Evolutionary conservation across 83 land plant species (phyloP).

Genomic region (Isoetes engelmannii): DNA sequence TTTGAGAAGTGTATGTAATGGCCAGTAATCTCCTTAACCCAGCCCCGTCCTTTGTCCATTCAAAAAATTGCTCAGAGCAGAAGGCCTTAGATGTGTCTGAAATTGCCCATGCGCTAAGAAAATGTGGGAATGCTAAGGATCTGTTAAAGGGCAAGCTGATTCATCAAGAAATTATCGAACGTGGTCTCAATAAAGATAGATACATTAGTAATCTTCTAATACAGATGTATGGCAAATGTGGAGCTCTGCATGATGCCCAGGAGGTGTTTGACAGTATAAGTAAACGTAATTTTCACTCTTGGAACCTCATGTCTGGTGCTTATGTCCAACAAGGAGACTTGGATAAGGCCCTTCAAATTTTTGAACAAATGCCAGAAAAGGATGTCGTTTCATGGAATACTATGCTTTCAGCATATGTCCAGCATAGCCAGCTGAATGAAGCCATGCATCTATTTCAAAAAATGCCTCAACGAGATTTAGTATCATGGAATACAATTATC

Average conservation of each 20-base stretch:
- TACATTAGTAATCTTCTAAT: not conserved
- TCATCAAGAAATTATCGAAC: not conserved
- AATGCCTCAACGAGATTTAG: no score
- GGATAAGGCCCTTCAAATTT: no score
- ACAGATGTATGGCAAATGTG: constrained; percentile 1
- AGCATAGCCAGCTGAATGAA: no score
- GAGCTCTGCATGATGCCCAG: not conserved
- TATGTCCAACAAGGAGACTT: not conserved
- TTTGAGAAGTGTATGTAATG: not conserved
- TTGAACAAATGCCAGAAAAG: no score
- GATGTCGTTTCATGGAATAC: no score
- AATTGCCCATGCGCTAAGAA: not conserved
- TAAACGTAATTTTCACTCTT: not conserved
- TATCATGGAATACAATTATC: no score
- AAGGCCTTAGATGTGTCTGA: not conserved
- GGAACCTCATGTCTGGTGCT: not conserved
- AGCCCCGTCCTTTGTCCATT: no score
- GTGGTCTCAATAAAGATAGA: not conserved
- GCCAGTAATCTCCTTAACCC: no score
- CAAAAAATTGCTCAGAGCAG: not conserved
- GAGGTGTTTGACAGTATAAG: not conserved
- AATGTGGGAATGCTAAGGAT: not conserved
- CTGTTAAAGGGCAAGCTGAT: not conserved
- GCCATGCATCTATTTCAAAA: no score
- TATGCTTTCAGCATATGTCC: no score